Evolutionary conservation across 306 rosid species (phyloP), one percentile per base, ranked within the genome.

Genomic region (Lathyrus tuberosus): DNA sequence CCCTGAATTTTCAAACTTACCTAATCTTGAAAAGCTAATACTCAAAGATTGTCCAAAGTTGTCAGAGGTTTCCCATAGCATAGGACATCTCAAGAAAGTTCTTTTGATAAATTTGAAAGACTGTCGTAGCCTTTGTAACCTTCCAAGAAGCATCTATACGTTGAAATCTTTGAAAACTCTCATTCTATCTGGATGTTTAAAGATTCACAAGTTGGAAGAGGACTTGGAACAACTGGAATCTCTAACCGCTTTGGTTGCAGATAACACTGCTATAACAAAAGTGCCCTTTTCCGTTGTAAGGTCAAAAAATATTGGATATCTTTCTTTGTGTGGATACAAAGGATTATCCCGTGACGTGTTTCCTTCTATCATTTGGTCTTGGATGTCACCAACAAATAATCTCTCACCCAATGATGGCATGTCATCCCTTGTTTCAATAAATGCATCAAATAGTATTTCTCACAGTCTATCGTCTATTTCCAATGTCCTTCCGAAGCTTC

Each of bases 1-100:
- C 0, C 86, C 89, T 0, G 77, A 82, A 35, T 85, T 82, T 12
- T 79, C 79, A 16, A 33, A 28, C 2, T 6, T 85, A 14, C 89
- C 83, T 0, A 74, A 79, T 59, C 81, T 85, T 20, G 71, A 73
- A 67, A 67, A 67, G 35, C 53, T 85, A n/a, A 17, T 67, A 37
- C 83, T 79, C n/a, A 42, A 31, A 33, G 71, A 76, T 30, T 82
- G 84, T 58, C 54, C 57, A 30, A 35, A 77, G 0, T 56, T 86
- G 72, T 15, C 5, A 0, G 0, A 20, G 46, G 42, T 69, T 41
- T 57, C 72, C 40, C 9, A 49, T 3, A 60, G 76, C 1, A 70
- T 84, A 35, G 84, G 77, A 17, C 0, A 16, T 54, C 79, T 73
- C 10, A 4, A 10, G 0, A 47, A 28, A 12, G 52, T 84, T 16